Base-by-base conservation (phyloP, 352 stramenopile species). In the Thraustochytrium sp. region DNA sequence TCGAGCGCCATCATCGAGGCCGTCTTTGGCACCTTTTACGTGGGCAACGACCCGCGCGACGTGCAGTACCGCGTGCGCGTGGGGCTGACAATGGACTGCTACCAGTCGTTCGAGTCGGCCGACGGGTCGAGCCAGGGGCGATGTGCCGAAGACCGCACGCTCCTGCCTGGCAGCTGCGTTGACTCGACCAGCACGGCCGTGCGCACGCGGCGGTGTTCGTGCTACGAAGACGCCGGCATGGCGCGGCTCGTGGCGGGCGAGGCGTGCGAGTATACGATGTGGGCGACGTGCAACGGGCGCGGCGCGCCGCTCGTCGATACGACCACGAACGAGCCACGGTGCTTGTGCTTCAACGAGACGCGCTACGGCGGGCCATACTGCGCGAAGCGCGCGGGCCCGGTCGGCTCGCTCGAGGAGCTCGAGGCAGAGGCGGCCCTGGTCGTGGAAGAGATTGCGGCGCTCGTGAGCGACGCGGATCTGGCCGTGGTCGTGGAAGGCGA, bases 201-300 rank as follows among this genome's bases (percentile, higher is more conserved):
- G 29, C 26, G 16, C 29, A 76, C 37, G 42, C 63, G 63, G 37
- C 29, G 29, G 23, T 76, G 63, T 3, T 37, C 63, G 23, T 76
- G 63, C 36, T 76, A 56, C 31, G 36, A 53, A 11, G 36, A 76
- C 63, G 16, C 37, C 9, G n/a, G 29, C 4, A 11, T 76, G n/a
- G n/a, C 38, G 21, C 63, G 63, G 8, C 63, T 76, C 37, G 46
- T 76, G 13, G 42, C 63, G 9, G 63, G 63, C 29, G 38, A 53
- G 2, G 63, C 63, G 11, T 76, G 63, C 63, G 63, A 76, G 63
- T 34, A 37, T 8, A 76, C 63, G 13, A 76, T 76, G 63, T 76
- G 63, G 63, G 29, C 40, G 16, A 76, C 63, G 13, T 76, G 63
- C 34, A 55, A 53, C n/a, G 63, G 63, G 11, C 63, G 63, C 63